These are phyloP conservation scores for Populus deltoides DNA, from an alignment of 345 rosid genomes.

Conservation along the genomic window DNA sequence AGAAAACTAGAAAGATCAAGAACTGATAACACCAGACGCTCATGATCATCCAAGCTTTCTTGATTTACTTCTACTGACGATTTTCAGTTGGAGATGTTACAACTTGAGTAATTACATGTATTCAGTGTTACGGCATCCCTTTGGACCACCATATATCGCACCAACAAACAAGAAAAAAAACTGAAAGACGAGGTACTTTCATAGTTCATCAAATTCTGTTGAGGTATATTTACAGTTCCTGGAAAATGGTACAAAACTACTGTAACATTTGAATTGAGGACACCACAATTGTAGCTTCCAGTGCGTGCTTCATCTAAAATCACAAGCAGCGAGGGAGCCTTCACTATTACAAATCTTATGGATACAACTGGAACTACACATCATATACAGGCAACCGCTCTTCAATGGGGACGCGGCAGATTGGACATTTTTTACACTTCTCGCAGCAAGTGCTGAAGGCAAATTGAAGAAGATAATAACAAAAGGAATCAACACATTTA, in stretches of 20 bases:
- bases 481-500: background rate
- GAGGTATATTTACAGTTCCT: conserved; percentile 2
- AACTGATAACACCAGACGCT: background rate
- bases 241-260: background rate
- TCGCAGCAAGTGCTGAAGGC: conserved; percentile 73
- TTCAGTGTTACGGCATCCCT: background rate
- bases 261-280: background rate
- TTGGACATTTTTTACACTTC: conserved; percentile 82
- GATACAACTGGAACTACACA: conserved; percentile 39
- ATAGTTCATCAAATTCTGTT: background rate
- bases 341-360: background rate
- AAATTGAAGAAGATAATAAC: background rate
- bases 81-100: background rate
- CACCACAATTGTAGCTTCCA: conserved; percentile 18
- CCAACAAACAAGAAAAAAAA: background rate
- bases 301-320: conserved; percentile 45
- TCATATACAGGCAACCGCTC: conserved; percentile 63
- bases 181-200: background rate
- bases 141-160: background rate
- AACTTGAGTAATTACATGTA: background rate
- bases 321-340: conserved; percentile 33
- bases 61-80: background rate
- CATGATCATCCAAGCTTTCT: background rate
- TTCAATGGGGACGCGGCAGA: conserved; percentile 74
- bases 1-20: background rate